Percentiles rank a stretch among this genome's conserved stretches.
Conservation (phyloP, 75 land plant genomes). For the Sequoia sempervirens region DNA sequence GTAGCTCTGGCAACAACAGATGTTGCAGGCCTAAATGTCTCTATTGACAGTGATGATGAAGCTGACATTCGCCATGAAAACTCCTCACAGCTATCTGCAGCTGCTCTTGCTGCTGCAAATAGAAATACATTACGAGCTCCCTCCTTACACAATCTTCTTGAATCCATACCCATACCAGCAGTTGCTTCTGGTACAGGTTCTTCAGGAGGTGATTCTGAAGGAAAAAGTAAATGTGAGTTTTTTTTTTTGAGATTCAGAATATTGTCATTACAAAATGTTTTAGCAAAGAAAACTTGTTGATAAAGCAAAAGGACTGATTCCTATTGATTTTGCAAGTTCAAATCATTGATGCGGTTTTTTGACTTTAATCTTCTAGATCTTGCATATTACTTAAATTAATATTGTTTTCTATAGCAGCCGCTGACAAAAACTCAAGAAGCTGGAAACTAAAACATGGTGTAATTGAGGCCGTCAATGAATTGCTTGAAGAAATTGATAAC, state of each 20-base stretch:
- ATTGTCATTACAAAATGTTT: neutral
- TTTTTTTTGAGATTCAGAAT: neutral
- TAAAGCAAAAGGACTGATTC: neutral
- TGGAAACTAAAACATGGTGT: slow-evolving; percentile 91
- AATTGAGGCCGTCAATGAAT: slow-evolving; percentile 92
- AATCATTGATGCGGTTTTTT: neutral
- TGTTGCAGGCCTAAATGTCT: slow-evolving; percentile 46
- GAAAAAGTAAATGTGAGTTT: slow-evolving; percentile 84
- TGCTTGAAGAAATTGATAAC: slow-evolving; percentile 80
- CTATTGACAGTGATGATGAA: slow-evolving; percentile 81
- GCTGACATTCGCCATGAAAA: slow-evolving; percentile 43
- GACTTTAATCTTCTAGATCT: neutral
- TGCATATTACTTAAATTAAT: neutral
- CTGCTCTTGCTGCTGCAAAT: slow-evolving; percentile 86
- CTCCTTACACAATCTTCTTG: slow-evolving; percentile 89
- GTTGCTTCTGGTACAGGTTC: slow-evolving; percentile 46
- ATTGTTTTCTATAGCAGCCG: slow-evolving; percentile 39
- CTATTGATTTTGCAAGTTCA: neutral
- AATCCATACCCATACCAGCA: slow-evolving; percentile 58
- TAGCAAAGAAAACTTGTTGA: neutral
- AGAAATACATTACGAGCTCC: slow-evolving; percentile 89
- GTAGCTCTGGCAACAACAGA: slow-evolving; percentile 58
- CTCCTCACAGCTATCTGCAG: slow-evolving; percentile 61
- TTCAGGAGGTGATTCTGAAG: slow-evolving; percentile 88
- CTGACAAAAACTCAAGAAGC: slow-evolving; percentile 76